Percentiles rank a stretch among this genome's conserved stretches.
phyloP scores from a whole-genome alignment of 495 filamentous ascomycete genomes.

The Daldinia grandis region DNA sequence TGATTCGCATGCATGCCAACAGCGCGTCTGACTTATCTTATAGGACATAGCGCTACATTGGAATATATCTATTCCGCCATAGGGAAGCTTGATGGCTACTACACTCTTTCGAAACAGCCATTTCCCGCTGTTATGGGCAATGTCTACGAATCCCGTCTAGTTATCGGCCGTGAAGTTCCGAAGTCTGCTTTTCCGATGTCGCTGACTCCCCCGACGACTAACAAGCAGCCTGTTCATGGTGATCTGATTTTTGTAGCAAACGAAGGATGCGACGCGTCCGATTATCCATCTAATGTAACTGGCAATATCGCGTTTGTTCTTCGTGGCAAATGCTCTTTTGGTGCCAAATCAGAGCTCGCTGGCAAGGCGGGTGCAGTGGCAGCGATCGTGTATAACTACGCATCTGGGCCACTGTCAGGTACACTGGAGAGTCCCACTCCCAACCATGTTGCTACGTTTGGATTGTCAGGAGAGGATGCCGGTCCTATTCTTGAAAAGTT shows the following conservation, averaged over 20 bases:
- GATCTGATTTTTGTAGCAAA: slow-evolving; percentile 54
- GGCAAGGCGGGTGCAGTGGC: slow-evolving; percentile 67
- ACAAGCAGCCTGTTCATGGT: slow-evolving; percentile 63
- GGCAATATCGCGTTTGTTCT: slow-evolving; percentile 65
- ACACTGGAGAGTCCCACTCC: slow-evolving; percentile 62
- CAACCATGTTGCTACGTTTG: slow-evolving; percentile 66
- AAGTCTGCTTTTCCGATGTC: slow-evolving; percentile 64
- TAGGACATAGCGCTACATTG: slow-evolving; percentile 66
- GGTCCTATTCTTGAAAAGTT: slow-evolving; percentile 57
- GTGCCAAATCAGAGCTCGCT: slow-evolving; percentile 64
- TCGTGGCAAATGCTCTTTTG: slow-evolving; percentile 68
- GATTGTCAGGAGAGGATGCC: slow-evolving; percentile 61
- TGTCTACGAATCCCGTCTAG: slow-evolving; percentile 64
- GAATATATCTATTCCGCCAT: slow-evolving; percentile 66
- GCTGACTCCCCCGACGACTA: slow-evolving; percentile 65
- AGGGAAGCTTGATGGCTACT: slow-evolving; percentile 62
- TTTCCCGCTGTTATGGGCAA: slow-evolving; percentile 67
- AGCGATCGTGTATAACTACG: slow-evolving; percentile 69
- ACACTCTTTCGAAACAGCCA: slow-evolving; percentile 64
- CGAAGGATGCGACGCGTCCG: slow-evolving; percentile 58
- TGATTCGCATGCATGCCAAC: background rate
- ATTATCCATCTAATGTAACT: slow-evolving; percentile 54
- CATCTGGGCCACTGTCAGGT: slow-evolving; percentile 56
- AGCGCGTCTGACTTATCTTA: background rate
- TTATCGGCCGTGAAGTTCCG: slow-evolving; percentile 61